These are phyloP conservation scores for Mortierella sp. DNA, from an alignment of 371 early-diverging fungal genomes.

Conservation along the genomic window DNA sequence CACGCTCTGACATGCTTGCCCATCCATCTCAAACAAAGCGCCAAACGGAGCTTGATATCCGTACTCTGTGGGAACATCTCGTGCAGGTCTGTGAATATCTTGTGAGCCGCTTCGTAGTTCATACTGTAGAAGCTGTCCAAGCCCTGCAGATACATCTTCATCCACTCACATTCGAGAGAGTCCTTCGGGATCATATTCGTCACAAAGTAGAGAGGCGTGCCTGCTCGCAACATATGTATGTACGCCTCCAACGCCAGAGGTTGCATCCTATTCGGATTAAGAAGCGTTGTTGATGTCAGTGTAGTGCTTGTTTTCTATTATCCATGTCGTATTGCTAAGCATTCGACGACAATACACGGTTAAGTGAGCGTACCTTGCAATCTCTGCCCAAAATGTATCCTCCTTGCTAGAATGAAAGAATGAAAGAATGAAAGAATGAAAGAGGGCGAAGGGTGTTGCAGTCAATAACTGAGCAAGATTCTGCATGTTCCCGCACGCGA, in stretches of 20 bases:
- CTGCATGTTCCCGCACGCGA: background rate
- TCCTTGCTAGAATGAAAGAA: background rate
- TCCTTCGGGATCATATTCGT: slow-evolving; percentile 34
- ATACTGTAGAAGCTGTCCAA: slow-evolving; percentile 28
- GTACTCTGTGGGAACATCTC: slow-evolving; percentile 33
- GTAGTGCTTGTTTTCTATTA: background rate
- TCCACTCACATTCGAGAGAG: slow-evolving; percentile 35
- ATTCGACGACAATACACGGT: background rate
- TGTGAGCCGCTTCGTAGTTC: slow-evolving; percentile 32
- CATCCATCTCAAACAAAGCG: slow-evolving; percentile 35
- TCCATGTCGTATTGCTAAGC: background rate
- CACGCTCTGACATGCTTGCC: slow-evolving; percentile 23
- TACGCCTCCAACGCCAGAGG: slow-evolving; percentile 45
- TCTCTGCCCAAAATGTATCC: background rate
- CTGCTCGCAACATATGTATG: slow-evolving; percentile 22
- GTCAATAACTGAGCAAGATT: background rate
- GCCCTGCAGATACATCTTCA: slow-evolving; percentile 42
- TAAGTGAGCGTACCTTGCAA: background rate
- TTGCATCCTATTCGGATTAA: slow-evolving; percentile 15
- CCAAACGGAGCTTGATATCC: slow-evolving; percentile 34
- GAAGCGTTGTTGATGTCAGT: background rate
- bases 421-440: no score
- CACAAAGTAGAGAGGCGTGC: slow-evolving; percentile 24
- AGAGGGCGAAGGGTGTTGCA: background rate
- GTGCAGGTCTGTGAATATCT: slow-evolving; percentile 26